Evolutionary conservation across 352 stramenopile species (phyloP), one percentile per base, ranked within the genome.

Genomic region (Globisporangium sylvaticum): DNA sequence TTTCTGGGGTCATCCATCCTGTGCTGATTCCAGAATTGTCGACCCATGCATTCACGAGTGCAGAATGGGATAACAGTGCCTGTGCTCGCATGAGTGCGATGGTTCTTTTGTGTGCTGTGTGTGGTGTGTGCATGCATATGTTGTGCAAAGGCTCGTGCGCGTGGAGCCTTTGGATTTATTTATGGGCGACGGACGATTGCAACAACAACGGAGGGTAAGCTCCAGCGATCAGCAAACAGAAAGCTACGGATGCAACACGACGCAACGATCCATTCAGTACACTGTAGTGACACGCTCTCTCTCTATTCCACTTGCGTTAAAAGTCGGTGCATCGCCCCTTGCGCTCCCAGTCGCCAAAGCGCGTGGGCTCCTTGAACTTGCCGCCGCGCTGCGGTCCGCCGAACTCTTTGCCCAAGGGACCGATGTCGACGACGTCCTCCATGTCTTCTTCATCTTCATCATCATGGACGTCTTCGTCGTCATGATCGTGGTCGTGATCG

Each of bases 261-360:
- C 24, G 15, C 27, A 7, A 5, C 15, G 24, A n/a, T 25, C 18
- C 22, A 46, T 18, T 4, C 20, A 29, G 15, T 20, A 22, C 6
- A 20, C 24, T 59, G 54, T 9, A 5, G 37, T 2, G 42, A 48
- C 48, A 44, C 15, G 12, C 2, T 22, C 18, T 60, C 42, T 20
- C 31, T 22, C 31, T 61, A 48, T 48, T 61, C 25, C 27, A 24
- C 15, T 24, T 48, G n/a, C 32, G 14, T 60, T 61, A 98, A 77
- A 99, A 99, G 72, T 99, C 97, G 18, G 88, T 96, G 78, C 95
- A 99, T 15, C 96, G 83, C 22, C 97, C 97, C 70, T 99, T 98
- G 65, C 96, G 90, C 79, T 99, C 97, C 97, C 97, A 99, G 78
- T 99, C 97, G 53, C 97, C 97, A 77, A 97, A 99, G 37, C 97